phyloP scores from a whole-genome alignment of 163 green algal genomes.

The Chloroidium sp. region DNA sequence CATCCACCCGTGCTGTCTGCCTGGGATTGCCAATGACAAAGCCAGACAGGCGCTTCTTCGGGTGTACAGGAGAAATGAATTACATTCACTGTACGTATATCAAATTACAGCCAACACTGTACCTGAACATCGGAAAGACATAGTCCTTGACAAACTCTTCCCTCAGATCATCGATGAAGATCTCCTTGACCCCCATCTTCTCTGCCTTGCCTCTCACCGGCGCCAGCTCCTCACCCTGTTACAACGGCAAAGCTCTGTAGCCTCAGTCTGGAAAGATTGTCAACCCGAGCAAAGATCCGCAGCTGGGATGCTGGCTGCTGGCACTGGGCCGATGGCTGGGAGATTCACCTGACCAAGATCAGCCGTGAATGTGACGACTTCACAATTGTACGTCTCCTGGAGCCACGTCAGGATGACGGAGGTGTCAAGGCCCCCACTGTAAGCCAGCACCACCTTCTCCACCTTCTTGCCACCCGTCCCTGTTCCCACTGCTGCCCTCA shows the following conservation, averaged over 20 bases:
- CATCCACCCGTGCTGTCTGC: too few species aligned
- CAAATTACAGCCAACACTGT: background rate
- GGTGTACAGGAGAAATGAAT: too few species aligned
- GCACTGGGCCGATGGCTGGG: background rate
- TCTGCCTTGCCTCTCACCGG: conserved; percentile 86
- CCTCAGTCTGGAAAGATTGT: background rate
- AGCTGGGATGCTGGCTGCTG: background rate
- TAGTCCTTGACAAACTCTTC: conserved; percentile 99
- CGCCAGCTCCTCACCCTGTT: conserved; percentile 91
- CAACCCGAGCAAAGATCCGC: background rate
- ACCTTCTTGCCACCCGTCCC: conserved; percentile 5
- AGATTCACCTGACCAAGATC: conserved; percentile 84
- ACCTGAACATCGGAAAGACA: conserved; percentile 98
- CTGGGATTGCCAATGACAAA: background rate
- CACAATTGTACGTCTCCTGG: conserved; percentile 85
- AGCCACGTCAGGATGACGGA: conserved; percentile 99
- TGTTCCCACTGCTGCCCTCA: background rate
- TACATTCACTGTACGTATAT: background rate
- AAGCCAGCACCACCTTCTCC: conserved; percentile 97
- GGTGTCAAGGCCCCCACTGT: conserved; percentile 95
- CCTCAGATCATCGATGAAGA: conserved; percentile 96
- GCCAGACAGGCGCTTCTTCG: background rate
- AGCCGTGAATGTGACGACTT: conserved; percentile 96
- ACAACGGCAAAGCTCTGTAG: background rate
- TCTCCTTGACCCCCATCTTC: conserved; percentile 88